phyloP scores from a whole-genome alignment of 176 grass and related monocot species.

The Lolium multiflorum region DNA sequence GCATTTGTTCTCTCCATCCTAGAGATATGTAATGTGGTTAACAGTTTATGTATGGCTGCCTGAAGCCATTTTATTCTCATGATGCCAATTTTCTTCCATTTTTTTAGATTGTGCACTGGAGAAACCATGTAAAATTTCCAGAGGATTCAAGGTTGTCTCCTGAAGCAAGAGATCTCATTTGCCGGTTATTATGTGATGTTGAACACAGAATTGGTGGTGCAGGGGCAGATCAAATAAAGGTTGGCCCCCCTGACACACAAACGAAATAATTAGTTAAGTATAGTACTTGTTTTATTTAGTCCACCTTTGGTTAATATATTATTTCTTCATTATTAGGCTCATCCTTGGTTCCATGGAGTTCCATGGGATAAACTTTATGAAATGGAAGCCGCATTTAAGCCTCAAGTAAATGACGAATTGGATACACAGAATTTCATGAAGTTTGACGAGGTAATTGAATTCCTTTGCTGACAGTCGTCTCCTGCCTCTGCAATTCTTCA shows the following conservation, averaged over 20 bases:
- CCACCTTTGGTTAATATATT: constrained; percentile 28
- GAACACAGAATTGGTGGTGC: constrained; percentile 84
- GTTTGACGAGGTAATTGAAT: constrained; percentile 88
- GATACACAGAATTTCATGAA: constrained; percentile 98
- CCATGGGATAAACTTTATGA: constrained; percentile 97
- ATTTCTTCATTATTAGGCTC: constrained; percentile 59
- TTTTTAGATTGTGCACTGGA: constrained; percentile 97
- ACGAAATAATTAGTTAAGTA: constrained; percentile 18
- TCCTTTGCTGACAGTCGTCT: constrained; percentile 14
- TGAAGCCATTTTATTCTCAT: constrained; percentile 27
- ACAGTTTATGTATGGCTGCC: not conserved
- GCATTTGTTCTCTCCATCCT: not conserved
- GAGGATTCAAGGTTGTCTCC: constrained; percentile 84
- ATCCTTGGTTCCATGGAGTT: constrained; percentile 94
- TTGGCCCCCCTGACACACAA: constrained; percentile 19
- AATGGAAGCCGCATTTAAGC: constrained; percentile 95
- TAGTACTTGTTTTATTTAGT: constrained; percentile 14
- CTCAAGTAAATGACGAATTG: constrained; percentile 92
- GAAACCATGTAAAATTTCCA: constrained; percentile 97
- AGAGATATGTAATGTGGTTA: not conserved
- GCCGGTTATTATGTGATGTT: constrained; percentile 94
- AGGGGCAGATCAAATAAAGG: constrained; percentile 98
- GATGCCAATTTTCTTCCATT: not conserved
- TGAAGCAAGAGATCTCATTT: constrained; percentile 94
- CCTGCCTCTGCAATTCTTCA: constrained; percentile 9